Base-by-base conservation (phyloP, 768 basidiomycete genomes). In the Kwoniella pini region DNA sequence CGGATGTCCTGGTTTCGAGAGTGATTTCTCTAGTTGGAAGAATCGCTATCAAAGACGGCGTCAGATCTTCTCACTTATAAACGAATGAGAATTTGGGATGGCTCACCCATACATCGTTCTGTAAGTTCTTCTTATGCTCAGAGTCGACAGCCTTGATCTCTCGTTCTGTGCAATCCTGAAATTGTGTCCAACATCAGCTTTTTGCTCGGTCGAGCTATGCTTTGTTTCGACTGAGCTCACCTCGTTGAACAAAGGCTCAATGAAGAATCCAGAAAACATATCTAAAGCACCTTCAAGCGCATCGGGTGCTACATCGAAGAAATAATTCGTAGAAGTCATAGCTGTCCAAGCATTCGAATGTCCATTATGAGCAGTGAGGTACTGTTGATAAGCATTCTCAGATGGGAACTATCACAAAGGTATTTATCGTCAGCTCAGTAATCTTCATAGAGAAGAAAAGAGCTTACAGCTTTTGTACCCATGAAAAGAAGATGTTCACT, bases 401-500 rank as follows among this genome's bases (percentile, higher is more conserved):
- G 84, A 83, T 3, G 76, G 79, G 55, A 67, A 76, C 62, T 74
- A 49, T 42, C 12, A 19, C 40, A 42, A 19, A 19, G 40, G 22
- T 4, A 22, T 28, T 6, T 7, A 31, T 42, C 2, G 21, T 57
- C 21, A 28, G 48, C 22, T 61, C 21, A 58, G 27, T 59, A 36
- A 12, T 5, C 48, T 12, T 49, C 48, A 17, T 3, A 26, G 31
- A 46, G 2, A n/a, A 4, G 9, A 12, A 7, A 12, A 5, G 4
- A 50, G 42, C 86, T 63, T 69, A 92, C 94, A 87, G 77, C 79
- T 57, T 81, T 78, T 4, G 80, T 81, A 4, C 81, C 81, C 74
- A 99, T 91, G 80, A 99, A 99, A 63, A 96, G 79, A 49, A 99
- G 76, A 78, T 99, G 95, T 77, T 99, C 95, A 80, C 93, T 71